Conservation (phyloP, 495 filamentous ascomycete genomes). For the Endocarpon pusillum region DNA sequence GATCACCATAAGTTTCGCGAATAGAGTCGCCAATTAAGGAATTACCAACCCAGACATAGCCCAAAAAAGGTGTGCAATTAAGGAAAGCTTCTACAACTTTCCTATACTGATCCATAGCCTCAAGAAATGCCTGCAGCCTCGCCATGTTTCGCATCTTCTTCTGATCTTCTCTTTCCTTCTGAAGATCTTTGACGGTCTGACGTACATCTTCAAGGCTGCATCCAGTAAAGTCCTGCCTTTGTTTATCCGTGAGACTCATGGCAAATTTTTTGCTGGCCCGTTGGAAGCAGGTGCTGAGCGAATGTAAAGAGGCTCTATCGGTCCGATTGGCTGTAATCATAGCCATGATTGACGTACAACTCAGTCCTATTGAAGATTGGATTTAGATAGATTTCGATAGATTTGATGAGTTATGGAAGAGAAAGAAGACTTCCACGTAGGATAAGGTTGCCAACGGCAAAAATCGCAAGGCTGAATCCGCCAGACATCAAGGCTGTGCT, state of each 20-base stretch:
- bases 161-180: neutral
- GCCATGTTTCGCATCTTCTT: slow-evolving; percentile 17
- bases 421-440: no score
- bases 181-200: neutral
- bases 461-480: no score
- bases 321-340: no score
- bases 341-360: no score
- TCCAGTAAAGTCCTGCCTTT: neutral
- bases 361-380: no score
- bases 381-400: no score
- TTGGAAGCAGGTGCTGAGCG: no score
- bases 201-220: neutral
- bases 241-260: neutral
- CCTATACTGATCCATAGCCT: slow-evolving; percentile 24
- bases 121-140: slow-evolving; percentile 21
- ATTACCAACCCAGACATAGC: slow-evolving; percentile 22
- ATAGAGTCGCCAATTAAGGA: neutral
- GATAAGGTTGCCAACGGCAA: no score
- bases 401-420: no score
- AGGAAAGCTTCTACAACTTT: slow-evolving; percentile 23
- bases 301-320: no score
- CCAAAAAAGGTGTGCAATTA: slow-evolving; percentile 16
- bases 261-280: neutral
- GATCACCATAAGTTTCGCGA: neutral
- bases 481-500: no score